Evolutionary conservation across 352 stramenopile genomes (phyloP), one percentile per base, ranked within the genome.

Genomic region (Globisporangium spinosum): DNA sequence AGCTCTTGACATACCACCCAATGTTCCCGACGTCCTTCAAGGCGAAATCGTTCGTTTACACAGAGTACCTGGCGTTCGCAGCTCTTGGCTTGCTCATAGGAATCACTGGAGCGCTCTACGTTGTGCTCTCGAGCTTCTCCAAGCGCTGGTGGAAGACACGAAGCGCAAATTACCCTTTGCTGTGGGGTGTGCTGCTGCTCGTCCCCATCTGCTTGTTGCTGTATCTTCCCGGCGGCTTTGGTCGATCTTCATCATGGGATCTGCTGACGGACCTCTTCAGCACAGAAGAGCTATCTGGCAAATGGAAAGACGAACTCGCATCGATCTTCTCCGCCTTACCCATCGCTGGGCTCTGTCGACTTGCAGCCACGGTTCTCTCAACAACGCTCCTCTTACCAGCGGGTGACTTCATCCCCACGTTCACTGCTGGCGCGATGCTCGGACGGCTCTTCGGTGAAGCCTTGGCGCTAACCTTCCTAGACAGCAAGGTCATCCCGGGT

Each of bases 371-470:
- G 1, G 65, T 80, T 13, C 64, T 93, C 6, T 89, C 78, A 6
- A 82, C 79, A 8, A 79, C 78, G 3, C 65, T 94, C 6, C 68
- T 74, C 20, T 58, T 94, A 12, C 86, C 87, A 3, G 65, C 78
- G 0, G 85, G 85, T 0, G 79, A 89, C 47, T 89, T 89, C 47
- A 73, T 94, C 23, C 87, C 87, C 22, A 83, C 74, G 9, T 93
- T 93, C 64, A 79, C 78, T 8, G 77, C 80, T 34, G 87, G 85
- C 5, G 77, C 79, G 2, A 71, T 71, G 2, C 77, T 92, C 5
- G 87, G 87, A 22, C 72, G 83, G 1, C 69, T 92, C 7, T 84
- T 74, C 25, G 85, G 85, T 2, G 79, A 93, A 45, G 40, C 77
- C 13, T 23, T 92, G 2, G 56, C 49, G 1, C 15, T 76, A 5